Base-by-base conservation (phyloP, 495 filamentous ascomycete genomes). In the Penicillium canariense region DNA sequence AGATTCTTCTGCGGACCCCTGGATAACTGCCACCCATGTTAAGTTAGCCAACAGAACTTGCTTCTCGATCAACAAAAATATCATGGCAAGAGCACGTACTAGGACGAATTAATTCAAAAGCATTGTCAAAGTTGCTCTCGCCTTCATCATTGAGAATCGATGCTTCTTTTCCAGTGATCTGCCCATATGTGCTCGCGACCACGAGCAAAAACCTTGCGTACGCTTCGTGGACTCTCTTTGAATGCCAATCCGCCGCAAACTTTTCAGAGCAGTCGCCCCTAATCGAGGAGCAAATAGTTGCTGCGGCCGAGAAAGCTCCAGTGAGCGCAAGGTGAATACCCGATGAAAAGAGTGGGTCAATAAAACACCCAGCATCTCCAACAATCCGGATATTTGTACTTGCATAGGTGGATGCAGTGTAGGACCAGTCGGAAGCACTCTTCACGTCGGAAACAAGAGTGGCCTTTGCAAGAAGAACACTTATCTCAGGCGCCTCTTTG, bases 181-280 rank as follows among this genome's bases (percentile, higher is more conserved):
- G 80, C 59, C 69, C 69, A 3, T 66, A 54, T 0, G 74, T 67
- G 44, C 68, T 77, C 42, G 69, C 42, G 0, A 81, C 73, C 1
- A 79, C 67, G 2, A 83, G 50, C 31, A 80, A 46, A 63, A 83
- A 83, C 12, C 78, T 71, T 2, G 75, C 77, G 46, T 81, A 83
- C 15, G 69, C 66, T 34, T 79, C 74, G 2, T 65, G 43, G 1
- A 75, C 60, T 53, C 75, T 77, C 20, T 62, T 71, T 4, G 68
- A 63, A 58, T 81, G 78, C 79, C 78, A 81, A n/a, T 62, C 49
- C 2, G 66, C 71, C 0, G 78, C 79, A n/a, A 31, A 49, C 0
- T 42, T 2, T 58, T 81, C 77, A n/a, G 62, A 59, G 38, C 54
- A 65, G 20, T 81, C 55, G 5, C 76, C 77, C 14, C 53, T 45